phyloP scores from a whole-genome alignment of 1,139 yeast genomes.

The Pneumocystis murina region DNA sequence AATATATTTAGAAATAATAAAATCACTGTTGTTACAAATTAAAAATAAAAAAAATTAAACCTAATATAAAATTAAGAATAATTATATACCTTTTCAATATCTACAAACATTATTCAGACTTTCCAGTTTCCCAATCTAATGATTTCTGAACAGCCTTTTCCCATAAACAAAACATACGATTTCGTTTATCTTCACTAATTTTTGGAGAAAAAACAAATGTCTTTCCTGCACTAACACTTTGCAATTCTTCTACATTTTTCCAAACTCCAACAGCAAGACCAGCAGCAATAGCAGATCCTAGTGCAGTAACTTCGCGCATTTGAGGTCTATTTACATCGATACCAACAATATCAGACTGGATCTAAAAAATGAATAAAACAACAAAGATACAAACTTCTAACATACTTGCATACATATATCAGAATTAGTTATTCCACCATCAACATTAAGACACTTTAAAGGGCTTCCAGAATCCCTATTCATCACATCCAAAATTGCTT shows the following conservation, averaged over 20 bases:
- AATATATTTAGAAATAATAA: too few relatives aligned
- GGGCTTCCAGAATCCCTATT: conserved; percentile 59
- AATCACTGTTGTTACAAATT: background rate
- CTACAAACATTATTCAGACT: background rate
- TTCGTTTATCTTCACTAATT: conserved; percentile 45
- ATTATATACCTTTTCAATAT: background rate
- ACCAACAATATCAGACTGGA: conserved; percentile 82
- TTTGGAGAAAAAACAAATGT: conserved; percentile 42
- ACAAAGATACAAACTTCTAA: background rate
- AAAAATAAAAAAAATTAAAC: background rate
- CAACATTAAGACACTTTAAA: conserved; percentile 44
- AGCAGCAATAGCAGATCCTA: conserved; percentile 94
- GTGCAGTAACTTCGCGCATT: conserved; percentile 82
- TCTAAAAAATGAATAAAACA: conserved; percentile 18
- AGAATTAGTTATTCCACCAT: conserved; percentile 92
- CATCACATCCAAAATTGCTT: conserved; percentile 86
- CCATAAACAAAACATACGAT: conserved; percentile 61
- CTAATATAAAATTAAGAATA: background rate
- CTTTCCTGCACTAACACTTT: conserved; percentile 25
- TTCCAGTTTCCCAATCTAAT: conserved; percentile 41
- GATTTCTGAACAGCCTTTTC: conserved; percentile 67
- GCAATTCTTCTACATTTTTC: conserved; percentile 57
- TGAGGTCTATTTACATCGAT: conserved; percentile 69
- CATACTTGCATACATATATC: conserved; percentile 64
- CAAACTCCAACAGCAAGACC: conserved; percentile 70